Evolutionary conservation across 78 protist genomes (phyloP).

Genomic region (Dictyostelium intermedium): DNA sequence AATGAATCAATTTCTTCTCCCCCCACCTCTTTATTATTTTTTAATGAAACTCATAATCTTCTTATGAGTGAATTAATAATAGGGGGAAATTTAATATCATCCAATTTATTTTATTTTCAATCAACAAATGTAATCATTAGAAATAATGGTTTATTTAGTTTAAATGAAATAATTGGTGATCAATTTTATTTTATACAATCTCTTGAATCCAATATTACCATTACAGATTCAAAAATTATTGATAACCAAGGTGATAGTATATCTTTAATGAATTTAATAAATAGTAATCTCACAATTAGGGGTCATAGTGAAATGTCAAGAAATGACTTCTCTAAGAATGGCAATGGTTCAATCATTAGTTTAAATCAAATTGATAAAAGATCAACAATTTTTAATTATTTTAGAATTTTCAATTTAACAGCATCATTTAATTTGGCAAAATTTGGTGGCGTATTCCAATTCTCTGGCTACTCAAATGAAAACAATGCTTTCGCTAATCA

Average conservation of each 20-base stretch:
- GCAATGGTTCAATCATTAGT: not conserved
- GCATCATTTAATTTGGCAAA: not conserved
- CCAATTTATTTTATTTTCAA: not conserved
- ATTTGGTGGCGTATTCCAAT: not conserved
- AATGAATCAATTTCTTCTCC: not conserved
- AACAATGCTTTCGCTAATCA: not conserved
- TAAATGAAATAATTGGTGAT: not conserved
- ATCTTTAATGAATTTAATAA: not conserved
- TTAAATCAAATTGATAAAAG: not conserved
- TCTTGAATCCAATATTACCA: not conserved
- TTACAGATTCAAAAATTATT: not conserved
- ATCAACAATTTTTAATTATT: not conserved
- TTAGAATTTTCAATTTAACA: too few relatives aligned
- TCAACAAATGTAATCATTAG: not conserved
- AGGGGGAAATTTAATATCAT: not conserved
- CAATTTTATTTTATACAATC: not conserved
- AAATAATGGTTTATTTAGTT: not conserved
- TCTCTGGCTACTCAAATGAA: not conserved
- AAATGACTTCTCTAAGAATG: not conserved
- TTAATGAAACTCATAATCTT: not conserved
- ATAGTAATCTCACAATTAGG: not conserved
- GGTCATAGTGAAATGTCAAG: not conserved
- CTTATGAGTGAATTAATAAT: too few relatives aligned
- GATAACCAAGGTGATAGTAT: not conserved
- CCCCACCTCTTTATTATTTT: too few relatives aligned